These are phyloP conservation scores for Aegilops umbellulata DNA, from an alignment of 176 grass and related monocot species.

Conservation along the genomic window DNA sequence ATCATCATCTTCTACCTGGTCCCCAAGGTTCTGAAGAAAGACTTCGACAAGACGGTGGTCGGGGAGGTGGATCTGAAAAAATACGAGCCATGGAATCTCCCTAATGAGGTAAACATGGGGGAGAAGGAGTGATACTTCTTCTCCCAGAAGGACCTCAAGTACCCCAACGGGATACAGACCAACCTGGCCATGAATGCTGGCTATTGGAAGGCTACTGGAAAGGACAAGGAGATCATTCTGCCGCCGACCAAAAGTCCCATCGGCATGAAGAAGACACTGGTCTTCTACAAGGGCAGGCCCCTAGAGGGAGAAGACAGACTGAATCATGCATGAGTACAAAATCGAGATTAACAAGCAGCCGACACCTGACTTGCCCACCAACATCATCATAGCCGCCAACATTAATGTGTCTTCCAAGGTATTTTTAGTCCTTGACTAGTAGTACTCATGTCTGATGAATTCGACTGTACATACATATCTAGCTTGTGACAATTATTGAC, in stretches of 20 bases:
- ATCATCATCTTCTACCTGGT: conserved; percentile 62
- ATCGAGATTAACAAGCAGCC: conserved; percentile 1
- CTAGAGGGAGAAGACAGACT: conserved; percentile 43
- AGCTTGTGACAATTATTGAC: not conserved
- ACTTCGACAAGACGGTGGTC: conserved; percentile 34
- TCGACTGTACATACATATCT: not conserved
- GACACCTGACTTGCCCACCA: too few relatives aligned
- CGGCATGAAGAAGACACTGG: conserved; percentile 58
- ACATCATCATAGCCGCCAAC: not conserved
- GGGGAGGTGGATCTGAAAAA: conserved; percentile 58
- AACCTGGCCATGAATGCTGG: conserved; percentile 43
- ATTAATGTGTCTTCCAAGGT: conserved; percentile 8
- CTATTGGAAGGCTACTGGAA: conserved; percentile 56
- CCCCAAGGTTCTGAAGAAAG: conserved; percentile 31
- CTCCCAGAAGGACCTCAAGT: conserved; percentile 47
- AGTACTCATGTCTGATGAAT: too few relatives aligned
- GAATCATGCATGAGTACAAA: conserved; percentile 60
- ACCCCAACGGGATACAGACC: conserved; percentile 36
- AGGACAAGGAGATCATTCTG: conserved; percentile 49
- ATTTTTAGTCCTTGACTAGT: not conserved
- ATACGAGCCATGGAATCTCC: conserved; percentile 73
- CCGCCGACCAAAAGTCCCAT: not conserved
- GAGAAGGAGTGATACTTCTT: conserved; percentile 61
- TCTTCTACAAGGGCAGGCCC: conserved; percentile 60
- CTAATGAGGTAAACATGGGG: conserved; percentile 43